phyloP scores from a whole-genome alignment of 495 filamentous ascomycete species.

The Aspergillus coremiiformis region DNA sequence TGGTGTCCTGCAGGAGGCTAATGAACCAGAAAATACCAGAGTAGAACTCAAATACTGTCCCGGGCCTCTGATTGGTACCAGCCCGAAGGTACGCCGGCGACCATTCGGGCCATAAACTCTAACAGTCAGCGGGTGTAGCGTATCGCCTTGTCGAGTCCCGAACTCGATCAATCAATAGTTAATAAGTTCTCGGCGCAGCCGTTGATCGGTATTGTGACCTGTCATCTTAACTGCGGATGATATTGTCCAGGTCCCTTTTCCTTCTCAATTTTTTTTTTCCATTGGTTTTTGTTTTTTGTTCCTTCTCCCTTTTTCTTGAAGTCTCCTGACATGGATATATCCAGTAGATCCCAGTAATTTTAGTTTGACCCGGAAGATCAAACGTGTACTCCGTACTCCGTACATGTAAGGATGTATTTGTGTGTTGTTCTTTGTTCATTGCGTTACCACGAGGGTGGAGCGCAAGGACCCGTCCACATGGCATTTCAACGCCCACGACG shows the following conservation, averaged over 20 bases:
- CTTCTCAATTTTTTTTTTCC: too few relatives aligned
- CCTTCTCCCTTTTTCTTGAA: neutral
- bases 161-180: conserved; percentile 21
- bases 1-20: conserved; percentile 21
- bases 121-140: conserved; percentile 11
- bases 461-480: conserved; percentile 21
- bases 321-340: neutral
- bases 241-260: neutral
- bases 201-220: conserved; percentile 7
- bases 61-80: conserved; percentile 27
- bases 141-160: conserved; percentile 6
- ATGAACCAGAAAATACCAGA: conserved; percentile 28
- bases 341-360: neutral
- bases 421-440: conserved; percentile 6
- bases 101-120: conserved; percentile 3
- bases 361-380: neutral
- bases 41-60: conserved; percentile 36
- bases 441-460: conserved; percentile 23
- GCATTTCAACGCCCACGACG: conserved; percentile 12
- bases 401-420: conserved; percentile 10
- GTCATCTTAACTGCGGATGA: neutral
- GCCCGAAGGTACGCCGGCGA: conserved; percentile 12
- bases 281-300: neutral
- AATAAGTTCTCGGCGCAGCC: neutral
- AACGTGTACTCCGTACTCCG: neutral